Conservation (phyloP, 148 eudicot genomes). For the Vaccinium myrtillus region DNA sequence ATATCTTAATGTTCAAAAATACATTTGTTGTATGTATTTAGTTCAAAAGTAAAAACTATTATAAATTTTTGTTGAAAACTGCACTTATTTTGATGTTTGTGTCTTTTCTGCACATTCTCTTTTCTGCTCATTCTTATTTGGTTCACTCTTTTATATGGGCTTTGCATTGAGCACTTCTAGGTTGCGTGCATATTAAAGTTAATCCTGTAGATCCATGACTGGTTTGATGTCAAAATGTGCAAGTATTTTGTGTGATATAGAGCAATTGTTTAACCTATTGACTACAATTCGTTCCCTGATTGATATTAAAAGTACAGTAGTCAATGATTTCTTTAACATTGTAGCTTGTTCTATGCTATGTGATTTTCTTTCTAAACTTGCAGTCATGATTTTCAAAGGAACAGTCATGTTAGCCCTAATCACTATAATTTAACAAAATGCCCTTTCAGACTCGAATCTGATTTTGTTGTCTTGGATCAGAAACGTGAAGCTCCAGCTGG, state of each 20-base stretch:
- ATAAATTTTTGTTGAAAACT: too few species aligned
- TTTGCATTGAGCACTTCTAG: not conserved
- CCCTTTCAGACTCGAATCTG: not conserved
- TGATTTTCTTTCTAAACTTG: not conserved
- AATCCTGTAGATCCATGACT: not conserved
- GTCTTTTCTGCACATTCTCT: not conserved
- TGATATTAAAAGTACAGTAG: not conserved
- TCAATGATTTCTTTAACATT: not conserved
- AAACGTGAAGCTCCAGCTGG: slow-evolving; percentile 70
- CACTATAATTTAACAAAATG: not conserved
- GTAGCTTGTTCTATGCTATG: not conserved
- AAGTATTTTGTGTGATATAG: not conserved
- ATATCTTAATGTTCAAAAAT: too few species aligned
- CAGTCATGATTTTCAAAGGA: not conserved
- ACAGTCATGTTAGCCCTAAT: not conserved
- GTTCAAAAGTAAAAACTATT: too few species aligned
- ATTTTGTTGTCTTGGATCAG: slow-evolving; percentile 22
- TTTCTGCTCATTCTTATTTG: not conserved
- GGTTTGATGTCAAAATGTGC: not conserved
- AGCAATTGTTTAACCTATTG: too few species aligned
- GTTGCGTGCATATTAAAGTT: not conserved
- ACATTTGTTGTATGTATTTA: too few species aligned
- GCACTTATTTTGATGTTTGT: not conserved
- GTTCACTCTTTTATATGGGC: slow-evolving; percentile 5
- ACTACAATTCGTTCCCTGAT: too few species aligned